Evolutionary conservation across 2,329 filamentous ascomycete species (phyloP), one percentile per base, ranked within the genome.

Genomic region (Colletotrichum spinosum): DNA sequence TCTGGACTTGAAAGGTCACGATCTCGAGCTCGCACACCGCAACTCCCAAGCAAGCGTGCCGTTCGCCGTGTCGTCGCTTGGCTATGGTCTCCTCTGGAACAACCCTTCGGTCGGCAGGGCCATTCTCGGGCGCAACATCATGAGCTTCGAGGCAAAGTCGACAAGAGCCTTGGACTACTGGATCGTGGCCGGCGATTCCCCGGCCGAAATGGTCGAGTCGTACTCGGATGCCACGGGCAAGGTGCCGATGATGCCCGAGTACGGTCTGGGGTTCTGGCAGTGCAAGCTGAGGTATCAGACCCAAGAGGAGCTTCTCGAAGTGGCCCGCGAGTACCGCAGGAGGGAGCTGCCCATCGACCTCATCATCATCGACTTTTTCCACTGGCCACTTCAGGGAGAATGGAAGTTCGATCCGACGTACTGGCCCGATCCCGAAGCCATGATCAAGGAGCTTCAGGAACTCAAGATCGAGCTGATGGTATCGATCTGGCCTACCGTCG

Each of bases 391-490:
- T 8, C 88, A 91, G 71, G 89, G 89, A 6, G 89, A 91, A 60
- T 91, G 89, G 88, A 86, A 81, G 44, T 91, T 91, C 68, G 89
- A 92, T 70, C 76, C 81, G 0, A 80, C 80, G 1, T 91, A 85
- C 69, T 91, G 87, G 87, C 89, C 89, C 0, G 86, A 91, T 71
- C 88, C 87, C 7, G 86, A 86, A 50, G 85, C 85, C 4, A 91
- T 91, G 89, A 79, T 90, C 25, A 77, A 79, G 44, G 88, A 91
- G 72, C 80, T 91, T 1, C 80, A 85, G 46, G 78, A 82, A 0
- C 74, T 91, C 65, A 80, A 81, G 0, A 84, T 91, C 50, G 88
- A 91, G 70, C 80, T 90, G 3, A 91, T 91, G 88, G 86, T 91
- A 0, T 90, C 87, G 0, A 84, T 91, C 69, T 91, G 89, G 89